phyloP scores from a whole-genome alignment of 2,329 filamentous ascomycete genomes.

The Ceratocystis lukuohia region DNA sequence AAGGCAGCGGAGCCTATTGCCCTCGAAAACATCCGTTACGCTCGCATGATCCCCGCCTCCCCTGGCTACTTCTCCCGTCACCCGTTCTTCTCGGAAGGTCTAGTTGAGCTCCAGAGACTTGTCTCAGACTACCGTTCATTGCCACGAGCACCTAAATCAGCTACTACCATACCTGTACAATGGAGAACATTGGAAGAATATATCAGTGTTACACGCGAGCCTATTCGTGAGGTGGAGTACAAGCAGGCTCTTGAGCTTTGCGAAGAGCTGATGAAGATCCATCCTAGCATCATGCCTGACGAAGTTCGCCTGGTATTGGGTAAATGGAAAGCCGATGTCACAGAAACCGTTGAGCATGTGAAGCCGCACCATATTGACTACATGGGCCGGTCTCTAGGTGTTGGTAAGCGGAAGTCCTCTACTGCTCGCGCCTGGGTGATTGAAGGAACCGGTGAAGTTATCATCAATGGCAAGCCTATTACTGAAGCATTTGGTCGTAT shows the following conservation, averaged over 20 bases:
- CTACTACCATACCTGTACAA: constrained; percentile 44
- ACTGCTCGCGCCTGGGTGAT: constrained; percentile 76
- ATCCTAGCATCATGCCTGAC: constrained; percentile 36
- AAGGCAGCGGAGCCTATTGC: constrained; percentile 19
- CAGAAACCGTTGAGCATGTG: constrained; percentile 14
- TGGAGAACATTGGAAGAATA: constrained; percentile 75
- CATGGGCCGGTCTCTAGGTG: constrained; percentile 63
- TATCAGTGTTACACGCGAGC: constrained; percentile 55
- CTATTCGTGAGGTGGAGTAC: constrained; percentile 64
- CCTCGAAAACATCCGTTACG: constrained; percentile 30
- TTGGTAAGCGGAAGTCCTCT: constrained; percentile 78
- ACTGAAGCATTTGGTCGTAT: constrained; percentile 70
- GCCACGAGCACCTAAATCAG: constrained; percentile 32
- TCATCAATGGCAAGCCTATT: constrained; percentile 82
- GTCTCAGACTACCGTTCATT: constrained; percentile 59
- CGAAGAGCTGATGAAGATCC: constrained; percentile 71
- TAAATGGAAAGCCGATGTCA: constrained; percentile 20
- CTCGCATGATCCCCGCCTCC: constrained; percentile 69
- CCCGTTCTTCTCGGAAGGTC: constrained; percentile 73
- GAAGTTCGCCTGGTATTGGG: constrained; percentile 18
- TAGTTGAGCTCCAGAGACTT: constrained; percentile 59
- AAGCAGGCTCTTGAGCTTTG: constrained; percentile 61
- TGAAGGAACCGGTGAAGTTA: constrained; percentile 78
- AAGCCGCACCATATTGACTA: constrained; percentile 46
- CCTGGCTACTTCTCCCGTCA: constrained; percentile 90